Evolutionary conservation across 257 asterid genomes (phyloP).

Genomic region (Solanum pinnatisectum): DNA sequence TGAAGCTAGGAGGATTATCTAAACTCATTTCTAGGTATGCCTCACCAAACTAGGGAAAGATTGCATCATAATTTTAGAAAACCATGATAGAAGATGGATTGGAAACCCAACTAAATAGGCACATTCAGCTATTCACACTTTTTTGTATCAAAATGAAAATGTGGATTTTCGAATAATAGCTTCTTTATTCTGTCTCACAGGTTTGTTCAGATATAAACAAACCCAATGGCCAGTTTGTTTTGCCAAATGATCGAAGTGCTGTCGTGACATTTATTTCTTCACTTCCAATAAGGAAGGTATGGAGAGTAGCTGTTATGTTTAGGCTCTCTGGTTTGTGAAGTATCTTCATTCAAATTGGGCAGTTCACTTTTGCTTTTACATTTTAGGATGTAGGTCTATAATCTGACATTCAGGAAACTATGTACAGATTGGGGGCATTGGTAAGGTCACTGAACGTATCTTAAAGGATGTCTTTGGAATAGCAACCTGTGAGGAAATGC

Average conservation of each 20-base stretch:
- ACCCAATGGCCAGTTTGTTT: slow-evolving; percentile 91
- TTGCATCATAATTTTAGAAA: slow-evolving; percentile 67
- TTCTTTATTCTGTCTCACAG: slow-evolving; percentile 19
- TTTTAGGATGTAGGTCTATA: background rate
- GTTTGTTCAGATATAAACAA: slow-evolving; percentile 95
- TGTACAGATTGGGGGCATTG: slow-evolving; percentile 91
- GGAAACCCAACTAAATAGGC: slow-evolving; percentile 9
- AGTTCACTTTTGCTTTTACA: background rate
- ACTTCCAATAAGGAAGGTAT: slow-evolving; percentile 90
- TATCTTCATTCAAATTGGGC: background rate
- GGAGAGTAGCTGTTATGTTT: slow-evolving; percentile 5
- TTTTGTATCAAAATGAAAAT: background rate
- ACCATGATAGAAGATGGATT: slow-evolving; percentile 25
- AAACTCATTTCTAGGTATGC: slow-evolving; percentile 53
- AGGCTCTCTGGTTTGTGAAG: background rate
- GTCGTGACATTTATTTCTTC: slow-evolving; percentile 83
- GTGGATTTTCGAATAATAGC: background rate
- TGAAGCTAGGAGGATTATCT: background rate
- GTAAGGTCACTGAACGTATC: slow-evolving; percentile 85
- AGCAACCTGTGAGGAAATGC: slow-evolving; percentile 74
- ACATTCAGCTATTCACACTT: background rate
- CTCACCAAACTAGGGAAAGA: slow-evolving; percentile 74
- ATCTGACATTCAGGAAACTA: background rate
- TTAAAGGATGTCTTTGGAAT: slow-evolving; percentile 72
- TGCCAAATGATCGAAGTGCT: slow-evolving; percentile 76